Evolutionary conservation across 2,329 filamentous ascomycete species (phyloP), one percentile per base, ranked within the genome.

Genomic region (Didymella sp.): DNA sequence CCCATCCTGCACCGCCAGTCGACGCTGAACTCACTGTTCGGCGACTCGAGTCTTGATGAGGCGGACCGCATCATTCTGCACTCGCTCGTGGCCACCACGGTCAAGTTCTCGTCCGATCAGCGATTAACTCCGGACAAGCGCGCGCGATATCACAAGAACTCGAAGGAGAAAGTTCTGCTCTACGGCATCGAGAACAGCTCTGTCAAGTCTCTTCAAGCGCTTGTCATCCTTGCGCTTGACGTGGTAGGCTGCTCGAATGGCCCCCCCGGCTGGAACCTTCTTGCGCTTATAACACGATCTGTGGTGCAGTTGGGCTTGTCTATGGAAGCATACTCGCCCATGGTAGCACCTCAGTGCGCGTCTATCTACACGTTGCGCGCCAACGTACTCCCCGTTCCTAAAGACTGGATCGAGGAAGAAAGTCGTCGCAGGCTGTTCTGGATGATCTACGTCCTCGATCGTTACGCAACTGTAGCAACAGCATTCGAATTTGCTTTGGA

Each of bases 401-500:
- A 86, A 47, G 90, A 92, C 59, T 96, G 93, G 75, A 89, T 96
- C 53, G 92, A 96, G 72, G 93, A 96, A 59, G 93, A 97, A 74
- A 90, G 90, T 38, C 83, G 92, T 25, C 84, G 93, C 25, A 83
- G 93, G 24, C 80, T 96, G 1, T 96, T 97, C 75, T 97, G 93
- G 93, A 94, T 96, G 87, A 88, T 96, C 11, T 97, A 96, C 71
- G 79, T 96, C 12, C 82, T 97, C 6, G 93, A 97, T 73, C 85
- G 93, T 46, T 96, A 96, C 71, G 92, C 92, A 0, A 96, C 92
- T 0, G 88, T 96, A 53, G 89, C 92, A 0, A 96, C 93, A 0
- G 92, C 93, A 0, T 96, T 96, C 66, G 92, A 96, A 66, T 96
- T 96, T 72, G 91, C 91, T 0, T 79, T 97, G 17, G 89, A 94